These are phyloP conservation scores for Blastocystis sp. DNA, from an alignment of 352 stramenopile genomes.

Conservation along the genomic window DNA sequence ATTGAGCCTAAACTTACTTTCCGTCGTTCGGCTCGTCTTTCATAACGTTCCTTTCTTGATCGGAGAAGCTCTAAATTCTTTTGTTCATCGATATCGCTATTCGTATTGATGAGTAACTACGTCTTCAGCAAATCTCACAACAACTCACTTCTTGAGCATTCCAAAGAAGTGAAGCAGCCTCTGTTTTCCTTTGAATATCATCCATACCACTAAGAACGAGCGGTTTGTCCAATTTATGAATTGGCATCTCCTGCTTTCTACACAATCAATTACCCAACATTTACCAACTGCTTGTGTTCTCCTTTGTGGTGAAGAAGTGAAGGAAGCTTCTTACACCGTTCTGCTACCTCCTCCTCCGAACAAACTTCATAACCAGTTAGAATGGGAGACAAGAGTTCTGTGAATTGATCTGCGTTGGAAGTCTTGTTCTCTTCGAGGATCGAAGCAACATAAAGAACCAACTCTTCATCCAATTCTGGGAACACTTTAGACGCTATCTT, in stretches of 20 bases:
- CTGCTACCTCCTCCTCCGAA: constrained; percentile 8
- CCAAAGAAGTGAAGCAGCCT: constrained; percentile 40
- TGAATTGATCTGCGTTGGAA: not conserved
- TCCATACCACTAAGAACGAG: constrained; percentile 1
- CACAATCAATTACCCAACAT: not conserved
- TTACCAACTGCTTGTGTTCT: not conserved
- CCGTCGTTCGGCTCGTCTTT: constrained; percentile 32
- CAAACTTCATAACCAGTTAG: constrained; percentile 39
- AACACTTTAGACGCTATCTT: constrained; percentile 25
- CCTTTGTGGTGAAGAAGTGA: not conserved
- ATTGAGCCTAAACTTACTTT: not conserved
- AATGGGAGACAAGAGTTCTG: constrained; percentile 35
- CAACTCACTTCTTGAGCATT: constrained; percentile 38
- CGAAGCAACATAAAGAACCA: constrained; percentile 47
- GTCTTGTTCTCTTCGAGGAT: constrained; percentile 47
- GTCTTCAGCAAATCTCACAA: not conserved
- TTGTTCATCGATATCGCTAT: constrained; percentile 57
- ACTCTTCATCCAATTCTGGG: constrained; percentile 28
- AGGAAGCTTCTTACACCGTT: constrained; percentile 36
- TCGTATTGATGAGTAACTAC: constrained; percentile 56
- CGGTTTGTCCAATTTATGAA: constrained; percentile 22
- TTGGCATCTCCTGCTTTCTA: constrained; percentile 1
- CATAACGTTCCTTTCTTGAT: constrained; percentile 30
- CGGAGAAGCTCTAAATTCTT: constrained; percentile 50
- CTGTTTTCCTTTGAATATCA: constrained; percentile 54